Conservation (phyloP, 1,284 basidiomycete species). For the Apiotrichum brassicae region DNA sequence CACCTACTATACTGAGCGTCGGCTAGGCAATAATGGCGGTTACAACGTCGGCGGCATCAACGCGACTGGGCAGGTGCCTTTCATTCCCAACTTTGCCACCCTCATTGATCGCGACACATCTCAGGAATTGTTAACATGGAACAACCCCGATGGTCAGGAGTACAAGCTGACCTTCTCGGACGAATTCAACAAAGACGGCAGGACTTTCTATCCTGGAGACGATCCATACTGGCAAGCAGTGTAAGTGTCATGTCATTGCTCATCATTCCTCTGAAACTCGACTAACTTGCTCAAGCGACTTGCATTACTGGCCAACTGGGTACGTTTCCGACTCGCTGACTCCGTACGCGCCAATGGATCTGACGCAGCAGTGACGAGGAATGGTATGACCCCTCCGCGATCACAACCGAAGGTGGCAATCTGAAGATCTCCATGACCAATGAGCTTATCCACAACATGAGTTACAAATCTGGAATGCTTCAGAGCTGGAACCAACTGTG, state of each 20-base stretch:
- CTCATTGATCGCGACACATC: slow-evolving; percentile 70
- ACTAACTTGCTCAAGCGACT: too few species aligned
- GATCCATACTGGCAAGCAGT: slow-evolving; percentile 49
- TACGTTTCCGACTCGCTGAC: slow-evolving; percentile 15
- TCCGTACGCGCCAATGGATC: too few species aligned
- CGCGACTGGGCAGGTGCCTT: slow-evolving; percentile 54
- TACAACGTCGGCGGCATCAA: slow-evolving; percentile 56
- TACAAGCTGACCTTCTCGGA: slow-evolving; percentile 51
- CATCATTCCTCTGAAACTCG: not conserved
- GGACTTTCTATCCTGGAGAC: slow-evolving; percentile 65
- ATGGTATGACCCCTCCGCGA: slow-evolving; percentile 74
- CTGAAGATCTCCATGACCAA: slow-evolving; percentile 70
- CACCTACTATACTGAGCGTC: slow-evolving; percentile 36
- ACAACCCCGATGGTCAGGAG: slow-evolving; percentile 41
- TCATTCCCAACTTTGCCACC: slow-evolving; percentile 58
- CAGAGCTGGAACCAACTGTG: slow-evolving; percentile 70
- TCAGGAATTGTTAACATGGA: slow-evolving; percentile 42
- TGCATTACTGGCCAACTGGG: slow-evolving; percentile 63
- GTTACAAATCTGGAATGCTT: slow-evolving; percentile 58
- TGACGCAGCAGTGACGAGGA: slow-evolving; percentile 54
- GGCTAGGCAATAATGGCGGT: slow-evolving; percentile 44
- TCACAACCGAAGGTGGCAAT: slow-evolving; percentile 70
- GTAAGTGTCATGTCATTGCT: slow-evolving; percentile 8
- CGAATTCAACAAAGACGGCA: slow-evolving; percentile 56
- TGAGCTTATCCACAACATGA: slow-evolving; percentile 62